Conservation (phyloP, 129 eudicot genomes). For the Arctium minus region DNA sequence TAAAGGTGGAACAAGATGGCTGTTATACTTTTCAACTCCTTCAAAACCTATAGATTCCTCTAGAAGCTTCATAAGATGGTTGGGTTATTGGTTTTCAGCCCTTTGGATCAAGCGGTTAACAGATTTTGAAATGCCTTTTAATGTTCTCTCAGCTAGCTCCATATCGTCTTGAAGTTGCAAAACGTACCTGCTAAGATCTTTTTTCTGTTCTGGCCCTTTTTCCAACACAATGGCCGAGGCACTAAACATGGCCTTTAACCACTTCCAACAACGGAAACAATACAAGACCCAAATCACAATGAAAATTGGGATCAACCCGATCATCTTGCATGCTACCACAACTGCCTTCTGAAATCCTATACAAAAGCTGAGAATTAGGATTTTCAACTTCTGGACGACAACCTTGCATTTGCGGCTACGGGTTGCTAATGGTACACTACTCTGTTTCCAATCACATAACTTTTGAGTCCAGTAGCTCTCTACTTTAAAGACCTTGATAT, state of each 20-base stretch:
- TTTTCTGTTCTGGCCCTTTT: neutral
- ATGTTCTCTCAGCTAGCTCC: slow-evolving; percentile 1
- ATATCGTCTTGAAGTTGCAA: slow-evolving; percentile 22
- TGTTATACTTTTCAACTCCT: neutral
- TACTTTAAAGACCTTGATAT: neutral
- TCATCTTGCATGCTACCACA: slow-evolving; percentile 20
- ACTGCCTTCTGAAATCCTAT: slow-evolving; percentile 13
- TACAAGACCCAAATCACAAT: neutral
- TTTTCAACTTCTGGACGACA: neutral
- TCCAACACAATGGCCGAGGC: neutral
- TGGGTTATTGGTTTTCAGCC: slow-evolving; percentile 1
- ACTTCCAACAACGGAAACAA: neutral
- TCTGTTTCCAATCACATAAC: slow-evolving; percentile 18
- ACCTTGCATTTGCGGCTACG: neutral
- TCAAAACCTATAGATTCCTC: neutral
- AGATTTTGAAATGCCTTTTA: slow-evolving; percentile 5
- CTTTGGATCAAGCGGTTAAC: neutral
- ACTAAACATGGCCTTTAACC: neutral
- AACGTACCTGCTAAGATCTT: slow-evolving; percentile 12
- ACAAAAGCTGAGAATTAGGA: neutral
- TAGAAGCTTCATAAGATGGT: neutral
- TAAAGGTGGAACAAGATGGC: no score
- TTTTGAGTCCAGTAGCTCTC: slow-evolving; percentile 26
- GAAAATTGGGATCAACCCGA: neutral
- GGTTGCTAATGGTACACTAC: neutral